Percentiles rank a stretch among this genome's conserved stretches.
Conservation (phyloP, 2,329 filamentous ascomycete species). For the Colletotrichum sp. region DNA sequence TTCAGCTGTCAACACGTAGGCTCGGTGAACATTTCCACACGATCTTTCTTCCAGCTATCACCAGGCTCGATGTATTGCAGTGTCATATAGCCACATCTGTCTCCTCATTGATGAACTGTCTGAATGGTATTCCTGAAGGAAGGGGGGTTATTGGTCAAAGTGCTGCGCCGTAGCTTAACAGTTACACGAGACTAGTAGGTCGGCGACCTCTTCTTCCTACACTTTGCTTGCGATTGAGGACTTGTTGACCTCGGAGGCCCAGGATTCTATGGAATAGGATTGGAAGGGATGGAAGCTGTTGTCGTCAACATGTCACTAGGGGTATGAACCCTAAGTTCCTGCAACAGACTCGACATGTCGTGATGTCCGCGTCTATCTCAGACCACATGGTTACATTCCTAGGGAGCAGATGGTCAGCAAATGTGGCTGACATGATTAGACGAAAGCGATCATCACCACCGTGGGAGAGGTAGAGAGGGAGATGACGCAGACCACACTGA, state of each 20-base stretch:
- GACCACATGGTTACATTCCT: not conserved
- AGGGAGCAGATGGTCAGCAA: not conserved
- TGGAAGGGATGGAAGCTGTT: not conserved
- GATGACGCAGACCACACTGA: not conserved
- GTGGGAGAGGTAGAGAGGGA: not conserved
- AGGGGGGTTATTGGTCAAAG: not conserved
- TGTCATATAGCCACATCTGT: not conserved
- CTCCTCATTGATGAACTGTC: not conserved
- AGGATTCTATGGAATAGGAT: not conserved
- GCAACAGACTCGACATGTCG: not conserved
- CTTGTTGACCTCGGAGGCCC: not conserved
- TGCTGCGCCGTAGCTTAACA: not conserved
- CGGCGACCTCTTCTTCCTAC: not conserved
- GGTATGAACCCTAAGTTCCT: not conserved
- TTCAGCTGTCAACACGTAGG: not conserved
- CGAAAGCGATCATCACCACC: not conserved
- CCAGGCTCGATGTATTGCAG: not conserved
- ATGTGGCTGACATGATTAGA: not conserved
- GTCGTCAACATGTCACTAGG: not conserved
- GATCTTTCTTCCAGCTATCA: accelerated
- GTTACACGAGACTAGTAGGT: not conserved
- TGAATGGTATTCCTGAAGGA: not conserved
- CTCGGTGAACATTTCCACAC: not conserved
- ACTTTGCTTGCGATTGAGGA: not conserved
- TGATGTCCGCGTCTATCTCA: not conserved